Conservation (phyloP, 1,284 basidiomycete species). For the Tranzscheliella williamsii region DNA sequence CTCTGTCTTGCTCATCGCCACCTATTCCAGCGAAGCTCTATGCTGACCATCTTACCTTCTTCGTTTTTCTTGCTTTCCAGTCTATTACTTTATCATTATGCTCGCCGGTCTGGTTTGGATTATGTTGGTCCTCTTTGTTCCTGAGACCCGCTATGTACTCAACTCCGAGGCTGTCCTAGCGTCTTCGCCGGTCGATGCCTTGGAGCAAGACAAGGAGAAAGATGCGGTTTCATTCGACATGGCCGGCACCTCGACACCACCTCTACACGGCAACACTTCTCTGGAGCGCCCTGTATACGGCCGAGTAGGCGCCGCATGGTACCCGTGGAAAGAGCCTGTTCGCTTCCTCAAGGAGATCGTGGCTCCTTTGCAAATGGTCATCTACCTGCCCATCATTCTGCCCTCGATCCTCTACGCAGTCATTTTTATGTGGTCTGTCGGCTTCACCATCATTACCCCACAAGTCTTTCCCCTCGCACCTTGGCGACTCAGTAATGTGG, state of each 20-base stretch:
- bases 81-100: constrained; percentile 59
- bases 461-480: constrained; percentile 58
- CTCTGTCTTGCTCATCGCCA: too few relatives aligned
- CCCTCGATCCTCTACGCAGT: constrained; percentile 60
- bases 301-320: constrained; percentile 54
- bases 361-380: constrained; percentile 47
- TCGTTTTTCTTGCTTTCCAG: not conserved
- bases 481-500: constrained; percentile 53
- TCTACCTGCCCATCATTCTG: constrained; percentile 37
- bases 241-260: constrained; percentile 18
- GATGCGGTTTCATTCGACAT: constrained; percentile 16
- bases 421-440: constrained; percentile 59
- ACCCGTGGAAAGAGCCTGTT: constrained; percentile 56
- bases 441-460: constrained; percentile 58
- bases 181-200: not conserved
- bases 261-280: constrained; percentile 8
- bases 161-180: constrained; percentile 1
- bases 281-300: constrained; percentile 14
- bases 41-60: not conserved
- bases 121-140: constrained; percentile 55
- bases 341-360: constrained; percentile 49
- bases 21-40: too few relatives aligned
- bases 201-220: constrained; percentile 13
- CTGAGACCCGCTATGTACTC: constrained; percentile 59
- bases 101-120: constrained; percentile 51